These are phyloP conservation scores for Arctium lappa DNA, from an alignment of 129 eudicot species.

Conservation along the genomic window DNA sequence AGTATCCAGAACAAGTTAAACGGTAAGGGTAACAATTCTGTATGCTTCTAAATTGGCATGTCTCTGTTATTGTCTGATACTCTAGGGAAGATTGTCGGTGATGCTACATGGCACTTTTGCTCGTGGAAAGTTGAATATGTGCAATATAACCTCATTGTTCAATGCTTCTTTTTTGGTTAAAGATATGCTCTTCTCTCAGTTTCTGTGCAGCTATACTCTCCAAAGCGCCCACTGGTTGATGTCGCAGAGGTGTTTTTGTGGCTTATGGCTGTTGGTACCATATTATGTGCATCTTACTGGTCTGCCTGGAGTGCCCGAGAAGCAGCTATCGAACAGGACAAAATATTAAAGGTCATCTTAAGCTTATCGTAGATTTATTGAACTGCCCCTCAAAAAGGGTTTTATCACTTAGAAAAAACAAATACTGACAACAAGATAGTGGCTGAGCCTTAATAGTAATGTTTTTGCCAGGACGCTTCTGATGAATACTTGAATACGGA, in stretches of 20 bases:
- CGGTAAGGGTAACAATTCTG: constrained; percentile 43
- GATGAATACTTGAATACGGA: constrained; percentile 49
- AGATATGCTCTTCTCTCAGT: constrained; percentile 44
- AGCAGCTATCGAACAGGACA: constrained; percentile 96
- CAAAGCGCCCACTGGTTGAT: constrained; percentile 85
- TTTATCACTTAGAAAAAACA: not conserved
- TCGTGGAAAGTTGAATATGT: not conserved
- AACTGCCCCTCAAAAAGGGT: not conserved
- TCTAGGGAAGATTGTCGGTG: constrained; percentile 1
- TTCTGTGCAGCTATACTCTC: constrained; percentile 94
- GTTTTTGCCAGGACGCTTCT: constrained; percentile 68
- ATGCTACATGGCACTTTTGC: not conserved
- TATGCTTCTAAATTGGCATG: not conserved
- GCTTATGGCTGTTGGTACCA: constrained; percentile 99
- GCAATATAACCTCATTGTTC: not conserved
- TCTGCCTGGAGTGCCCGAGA: constrained; percentile 96
- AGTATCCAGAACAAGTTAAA: constrained; percentile 48
- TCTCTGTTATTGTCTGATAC: not conserved
- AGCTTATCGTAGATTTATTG: constrained; percentile 3
- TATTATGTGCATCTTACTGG: constrained; percentile 98
- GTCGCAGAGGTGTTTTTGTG: constrained; percentile 98
- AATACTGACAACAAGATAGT: not conserved
- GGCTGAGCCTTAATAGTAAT: constrained; percentile 17
- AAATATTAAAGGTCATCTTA: constrained; percentile 63
- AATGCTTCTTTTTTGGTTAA: constrained; percentile 1